These are phyloP conservation scores for Rhinocladiella similis DNA, from an alignment of 2,329 filamentous ascomycete genomes.

Conservation along the genomic window DNA sequence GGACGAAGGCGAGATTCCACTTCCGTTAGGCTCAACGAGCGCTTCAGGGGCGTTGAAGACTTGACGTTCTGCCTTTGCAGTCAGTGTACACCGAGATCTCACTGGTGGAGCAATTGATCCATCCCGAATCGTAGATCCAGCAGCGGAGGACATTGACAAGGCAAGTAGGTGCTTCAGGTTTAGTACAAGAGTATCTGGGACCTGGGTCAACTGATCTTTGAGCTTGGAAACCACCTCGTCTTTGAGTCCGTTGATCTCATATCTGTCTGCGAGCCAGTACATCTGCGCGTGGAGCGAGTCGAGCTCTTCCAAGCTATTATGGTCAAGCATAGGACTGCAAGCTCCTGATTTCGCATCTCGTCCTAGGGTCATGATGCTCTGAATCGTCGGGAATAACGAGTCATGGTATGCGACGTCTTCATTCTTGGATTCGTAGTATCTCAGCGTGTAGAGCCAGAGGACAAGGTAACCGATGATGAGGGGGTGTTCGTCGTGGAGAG, in stretches of 20 bases:
- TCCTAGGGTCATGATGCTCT: not conserved
- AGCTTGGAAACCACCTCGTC: conserved; percentile 2
- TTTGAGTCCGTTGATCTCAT: conserved; percentile 10
- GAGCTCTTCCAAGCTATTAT: not conserved
- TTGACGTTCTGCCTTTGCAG: not conserved
- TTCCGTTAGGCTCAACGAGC: not conserved
- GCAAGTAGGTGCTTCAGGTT: not conserved
- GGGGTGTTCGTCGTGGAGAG: conserved; percentile 13
- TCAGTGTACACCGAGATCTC: too few relatives aligned
- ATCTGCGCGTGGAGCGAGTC: conserved; percentile 16
- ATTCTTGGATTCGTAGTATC: not conserved
- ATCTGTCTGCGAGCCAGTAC: conserved; percentile 21
- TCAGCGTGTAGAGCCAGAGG: conserved; percentile 10
- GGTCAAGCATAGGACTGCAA: not conserved
- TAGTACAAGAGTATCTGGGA: conserved; percentile 7
- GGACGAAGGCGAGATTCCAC: too few relatives aligned
- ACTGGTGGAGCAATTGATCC: too few relatives aligned
- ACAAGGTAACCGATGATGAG: conserved; percentile 17
- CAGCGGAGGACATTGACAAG: not conserved
- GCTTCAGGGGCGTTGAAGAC: not conserved
- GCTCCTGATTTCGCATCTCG: not conserved
- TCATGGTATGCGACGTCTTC: not conserved
- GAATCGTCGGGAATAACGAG: not conserved
- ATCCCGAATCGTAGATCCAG: not conserved
- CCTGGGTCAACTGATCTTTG: not conserved